Percentiles rank a stretch among this genome's conserved stretches.
Conservation (phyloP, 805 yeast species). For the Spathaspora arborariae region DNA sequence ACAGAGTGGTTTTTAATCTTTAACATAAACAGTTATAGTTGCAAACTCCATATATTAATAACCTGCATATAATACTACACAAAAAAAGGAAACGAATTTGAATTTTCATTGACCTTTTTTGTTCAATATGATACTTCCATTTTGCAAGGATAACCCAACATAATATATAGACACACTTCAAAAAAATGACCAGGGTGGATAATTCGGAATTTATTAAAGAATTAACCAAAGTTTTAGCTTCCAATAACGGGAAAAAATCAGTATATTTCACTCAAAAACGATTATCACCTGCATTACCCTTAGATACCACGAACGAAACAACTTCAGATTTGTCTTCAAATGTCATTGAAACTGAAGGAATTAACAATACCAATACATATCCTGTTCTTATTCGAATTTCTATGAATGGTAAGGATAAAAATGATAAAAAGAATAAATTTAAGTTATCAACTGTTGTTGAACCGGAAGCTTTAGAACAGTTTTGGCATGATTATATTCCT, state of each 20-base stretch:
- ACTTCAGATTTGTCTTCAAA: constrained; percentile 33
- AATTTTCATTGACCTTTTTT: background rate
- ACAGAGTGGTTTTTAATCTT: too few relatives aligned
- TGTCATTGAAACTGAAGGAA: constrained; percentile 19
- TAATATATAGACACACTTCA: background rate
- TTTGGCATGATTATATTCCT: constrained; percentile 75
- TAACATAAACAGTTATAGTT: too few relatives aligned
- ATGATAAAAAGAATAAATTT: constrained; percentile 41
- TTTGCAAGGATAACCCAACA: background rate
- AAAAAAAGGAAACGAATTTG: too few relatives aligned
- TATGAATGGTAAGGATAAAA: constrained; percentile 42
- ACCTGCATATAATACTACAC: too few relatives aligned
- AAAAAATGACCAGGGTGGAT: constrained; percentile 17
- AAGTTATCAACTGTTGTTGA: constrained; percentile 74
- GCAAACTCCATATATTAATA: too few relatives aligned
- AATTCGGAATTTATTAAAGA: constrained; percentile 29
- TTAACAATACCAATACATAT: constrained; percentile 37
- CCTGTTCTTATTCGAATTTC: constrained; percentile 68
- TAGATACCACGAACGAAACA: constrained; percentile 14
- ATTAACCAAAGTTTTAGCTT: constrained; percentile 18
- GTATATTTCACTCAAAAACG: constrained; percentile 61
- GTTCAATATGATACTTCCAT: background rate
- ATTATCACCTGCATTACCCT: constrained; percentile 23
- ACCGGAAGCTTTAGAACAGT: constrained; percentile 55
- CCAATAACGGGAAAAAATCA: constrained; percentile 44